phyloP scores from a whole-genome alignment of 2,329 filamentous ascomycete species.

The Epichloe brachyelytri region DNA sequence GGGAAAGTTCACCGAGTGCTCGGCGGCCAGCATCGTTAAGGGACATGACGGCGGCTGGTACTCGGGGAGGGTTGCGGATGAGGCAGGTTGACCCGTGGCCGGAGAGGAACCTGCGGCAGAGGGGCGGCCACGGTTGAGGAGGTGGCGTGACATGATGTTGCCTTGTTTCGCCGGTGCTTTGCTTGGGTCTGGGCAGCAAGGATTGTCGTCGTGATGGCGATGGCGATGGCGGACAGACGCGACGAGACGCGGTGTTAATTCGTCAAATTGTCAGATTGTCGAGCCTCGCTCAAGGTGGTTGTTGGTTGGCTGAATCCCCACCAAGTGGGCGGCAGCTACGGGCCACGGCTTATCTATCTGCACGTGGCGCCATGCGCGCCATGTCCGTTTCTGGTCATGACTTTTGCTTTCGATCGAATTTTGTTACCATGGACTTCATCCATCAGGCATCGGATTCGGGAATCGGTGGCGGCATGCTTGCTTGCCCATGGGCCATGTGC shows the following conservation, averaged over 20 bases:
- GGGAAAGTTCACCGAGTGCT: slow-evolving; percentile 30
- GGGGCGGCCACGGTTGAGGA: slow-evolving; percentile 15
- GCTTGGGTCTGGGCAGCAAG: background rate
- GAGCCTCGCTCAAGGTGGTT: background rate
- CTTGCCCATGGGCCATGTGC: too few relatives aligned
- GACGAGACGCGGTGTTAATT: background rate
- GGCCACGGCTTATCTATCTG: background rate
- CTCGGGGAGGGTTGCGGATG: slow-evolving; percentile 26
- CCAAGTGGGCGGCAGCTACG: background rate
- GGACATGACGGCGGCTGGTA: slow-evolving; percentile 37
- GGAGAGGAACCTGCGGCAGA: slow-evolving; percentile 6
- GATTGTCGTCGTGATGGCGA: background rate
- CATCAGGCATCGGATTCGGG: too few relatives aligned
- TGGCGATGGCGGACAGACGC: slow-evolving; percentile 1
- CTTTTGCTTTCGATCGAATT: background rate
- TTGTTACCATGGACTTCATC: background rate
- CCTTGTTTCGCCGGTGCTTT: background rate
- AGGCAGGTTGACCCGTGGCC: background rate
- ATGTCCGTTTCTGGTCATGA: background rate
- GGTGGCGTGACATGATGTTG: slow-evolving; percentile 20
- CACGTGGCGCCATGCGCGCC: background rate
- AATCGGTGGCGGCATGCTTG: too few relatives aligned
- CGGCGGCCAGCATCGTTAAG: slow-evolving; percentile 27
- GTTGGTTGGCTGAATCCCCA: background rate
- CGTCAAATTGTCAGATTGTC: background rate